Evolutionary conservation across 495 filamentous ascomycete genomes (phyloP), one percentile per base, ranked within the genome.

Genomic region (Cercophora sp.): DNA sequence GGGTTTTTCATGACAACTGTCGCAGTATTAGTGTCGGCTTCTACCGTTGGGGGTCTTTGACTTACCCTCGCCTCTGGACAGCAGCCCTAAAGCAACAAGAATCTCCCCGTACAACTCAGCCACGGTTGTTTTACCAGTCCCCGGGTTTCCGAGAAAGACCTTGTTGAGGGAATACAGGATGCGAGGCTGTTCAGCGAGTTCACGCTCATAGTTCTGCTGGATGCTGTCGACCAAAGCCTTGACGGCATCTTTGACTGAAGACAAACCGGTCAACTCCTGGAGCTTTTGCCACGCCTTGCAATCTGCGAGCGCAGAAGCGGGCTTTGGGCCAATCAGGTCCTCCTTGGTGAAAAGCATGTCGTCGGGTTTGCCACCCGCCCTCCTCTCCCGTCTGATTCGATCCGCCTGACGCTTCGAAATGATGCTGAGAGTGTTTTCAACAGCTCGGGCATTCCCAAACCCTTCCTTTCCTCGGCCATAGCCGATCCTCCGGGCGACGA

Each of bases 111-210:
- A 92, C 2, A 91, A 61, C 62, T 87, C 87, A 0, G 85, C 88
- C 0, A 92, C 84, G 0, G 85, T 79, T 0, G 87, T 91, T 58
- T 91, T 92, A 0, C 88, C 87, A 0, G 86, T 90, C 1, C 86
- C 87, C 1, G 85, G 87, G 27, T 72, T 76, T 1, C 86, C 86
- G 2, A 86, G 63, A 44, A 90, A 89, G 15, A 89, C 81, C n/a
- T 74, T 70, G 60, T 91, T 89, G 4, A 92, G 73, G 2, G 72
- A 80, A 31, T 78, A 80, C 39, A 83, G 64, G 3, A 88, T 64
- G 3, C 68, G 59, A 0, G 74, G 68, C 54, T 84, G 60, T 55
- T 87, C 85, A 2, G 73, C 59, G 0, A 88, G 59, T 53, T 89
- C 85, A 0, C 84, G 64, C 6, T 73, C 35, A 58, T 87, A 86